phyloP scores from a whole-genome alignment of 1,284 basidiomycete genomes.

The Cystobasidium pallidum region DNA sequence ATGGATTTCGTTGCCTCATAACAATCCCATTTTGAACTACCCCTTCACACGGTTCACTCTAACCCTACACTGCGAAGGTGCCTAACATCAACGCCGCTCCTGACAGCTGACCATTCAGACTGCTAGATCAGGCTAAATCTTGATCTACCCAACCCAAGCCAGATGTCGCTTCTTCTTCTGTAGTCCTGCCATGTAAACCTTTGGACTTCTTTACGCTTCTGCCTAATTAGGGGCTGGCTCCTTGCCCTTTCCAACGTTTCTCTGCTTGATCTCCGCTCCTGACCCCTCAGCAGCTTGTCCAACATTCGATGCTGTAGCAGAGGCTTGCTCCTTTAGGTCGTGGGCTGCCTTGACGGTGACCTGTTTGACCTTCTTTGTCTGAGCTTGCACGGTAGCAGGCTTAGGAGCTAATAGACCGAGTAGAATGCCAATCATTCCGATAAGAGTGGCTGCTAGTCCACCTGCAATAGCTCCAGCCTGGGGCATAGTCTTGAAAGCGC shows the following conservation, averaged over 20 bases:
- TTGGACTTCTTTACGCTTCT: neutral
- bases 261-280: slow-evolving; percentile 31
- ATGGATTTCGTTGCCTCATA: neutral
- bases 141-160: no score
- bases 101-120: no score
- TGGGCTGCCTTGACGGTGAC: slow-evolving; percentile 12
- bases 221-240: slow-evolving; percentile 22
- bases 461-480: slow-evolving; percentile 78
- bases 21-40: neutral
- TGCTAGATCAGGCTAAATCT: no score
- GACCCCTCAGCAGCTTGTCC: slow-evolving; percentile 30
- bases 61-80: neutral
- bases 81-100: no score
- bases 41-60: neutral
- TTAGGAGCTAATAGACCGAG: slow-evolving; percentile 41
- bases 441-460: slow-evolving; percentile 72
- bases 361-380: slow-evolving; percentile 39
- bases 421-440: slow-evolving; percentile 74
- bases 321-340: slow-evolving; percentile 30
- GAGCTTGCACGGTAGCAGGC: slow-evolving; percentile 31
- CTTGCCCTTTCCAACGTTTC: slow-evolving; percentile 12
- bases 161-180: no score
- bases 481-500: slow-evolving; percentile 77
- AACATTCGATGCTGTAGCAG: slow-evolving; percentile 26
- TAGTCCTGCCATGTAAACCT: no score